A percentile compares a stretch with the other conserved stretches of the same genome.
phyloP scores from a whole-genome alignment of 1,284 basidiomycete species.

The Trametes versicolor region DNA sequence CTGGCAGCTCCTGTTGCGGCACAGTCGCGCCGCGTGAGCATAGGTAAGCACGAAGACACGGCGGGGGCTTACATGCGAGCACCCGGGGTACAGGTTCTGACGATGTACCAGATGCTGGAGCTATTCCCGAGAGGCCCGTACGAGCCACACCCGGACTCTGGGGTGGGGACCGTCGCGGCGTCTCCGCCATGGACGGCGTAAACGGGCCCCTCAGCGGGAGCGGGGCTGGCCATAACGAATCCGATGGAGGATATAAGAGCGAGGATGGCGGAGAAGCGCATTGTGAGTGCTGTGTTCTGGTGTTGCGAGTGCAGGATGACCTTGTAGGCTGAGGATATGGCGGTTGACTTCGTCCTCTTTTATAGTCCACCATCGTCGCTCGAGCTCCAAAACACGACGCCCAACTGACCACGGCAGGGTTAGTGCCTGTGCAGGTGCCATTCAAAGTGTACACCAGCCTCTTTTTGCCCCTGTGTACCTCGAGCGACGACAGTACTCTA shows the following conservation, averaged over 20 bases:
- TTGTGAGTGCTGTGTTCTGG: neutral
- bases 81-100: neutral
- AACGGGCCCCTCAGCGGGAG: neutral
- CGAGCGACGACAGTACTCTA: neutral
- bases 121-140: conserved; percentile 14
- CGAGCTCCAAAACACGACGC: neutral
- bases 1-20: neutral
- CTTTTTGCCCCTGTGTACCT: neutral
- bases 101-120: conserved; percentile 15
- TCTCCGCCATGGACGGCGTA: conserved; percentile 10
- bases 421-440: neutral
- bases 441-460: neutral
- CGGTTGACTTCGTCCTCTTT: neutral
- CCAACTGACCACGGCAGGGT: neutral
- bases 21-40: neutral
- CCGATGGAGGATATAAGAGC: conserved; percentile 11
- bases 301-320: neutral
- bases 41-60: neutral
- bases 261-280: conserved; percentile 20
- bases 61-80: neutral
- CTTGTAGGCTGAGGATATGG: neutral
- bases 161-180: neutral
- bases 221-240: conserved; percentile 11
- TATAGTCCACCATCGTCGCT: neutral
- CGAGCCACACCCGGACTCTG: conserved; percentile 16